phyloP scores from a whole-genome alignment of 345 rosid genomes.

The Brassica juncea region DNA sequence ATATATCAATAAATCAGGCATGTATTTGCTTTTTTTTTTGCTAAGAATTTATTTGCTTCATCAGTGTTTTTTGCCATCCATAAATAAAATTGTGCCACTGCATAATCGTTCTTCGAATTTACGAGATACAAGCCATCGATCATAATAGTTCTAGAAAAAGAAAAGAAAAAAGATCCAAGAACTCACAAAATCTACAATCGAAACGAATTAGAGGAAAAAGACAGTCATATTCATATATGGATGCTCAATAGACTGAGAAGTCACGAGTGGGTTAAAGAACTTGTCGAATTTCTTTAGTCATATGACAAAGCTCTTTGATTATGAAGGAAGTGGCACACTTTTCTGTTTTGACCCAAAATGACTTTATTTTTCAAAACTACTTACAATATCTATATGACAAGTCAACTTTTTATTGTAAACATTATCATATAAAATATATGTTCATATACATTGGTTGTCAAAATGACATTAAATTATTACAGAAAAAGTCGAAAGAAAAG shows the following conservation, averaged over 20 bases:
- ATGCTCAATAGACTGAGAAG: background rate
- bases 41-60: too few species aligned
- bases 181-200: background rate
- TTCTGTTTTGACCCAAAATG: conserved; percentile 23
- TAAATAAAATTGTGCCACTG: background rate
- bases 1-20: background rate
- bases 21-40: background rate
- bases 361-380: background rate
- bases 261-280: conserved; percentile 13
- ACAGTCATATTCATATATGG: background rate
- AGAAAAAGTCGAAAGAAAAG: too few species aligned
- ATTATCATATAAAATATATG: background rate
- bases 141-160: background rate
- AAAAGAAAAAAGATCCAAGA: background rate
- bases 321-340: conserved; percentile 21
- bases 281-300: conserved; percentile 17
- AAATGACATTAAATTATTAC: background rate
- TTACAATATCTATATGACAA: background rate
- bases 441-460: background rate
- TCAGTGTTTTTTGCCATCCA: background rate
- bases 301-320: conserved; percentile 13
- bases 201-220: background rate
- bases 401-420: background rate
- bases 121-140: background rate
- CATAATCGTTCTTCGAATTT: background rate